Evolutionary conservation across 768 basidiomycete species (phyloP).

Genomic region (Rickenella mellea): DNA sequence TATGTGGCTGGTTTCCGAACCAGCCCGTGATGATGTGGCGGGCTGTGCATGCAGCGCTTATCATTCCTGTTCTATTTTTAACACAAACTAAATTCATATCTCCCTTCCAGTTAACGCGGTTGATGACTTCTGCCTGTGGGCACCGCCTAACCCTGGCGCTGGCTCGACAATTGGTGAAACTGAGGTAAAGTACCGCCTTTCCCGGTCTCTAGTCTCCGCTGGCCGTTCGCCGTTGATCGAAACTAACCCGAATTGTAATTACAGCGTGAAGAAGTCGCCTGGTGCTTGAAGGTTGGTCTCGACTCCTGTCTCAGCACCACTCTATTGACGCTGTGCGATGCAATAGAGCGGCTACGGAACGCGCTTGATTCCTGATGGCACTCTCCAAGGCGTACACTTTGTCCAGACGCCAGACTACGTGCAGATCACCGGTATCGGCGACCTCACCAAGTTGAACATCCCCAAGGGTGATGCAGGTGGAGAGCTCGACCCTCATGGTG

Average conservation of each 20-base stretch:
- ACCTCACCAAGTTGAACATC: constrained; percentile 32
- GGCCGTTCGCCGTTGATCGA: not conserved
- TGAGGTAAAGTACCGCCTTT: constrained; percentile 21
- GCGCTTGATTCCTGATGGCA: constrained; percentile 16
- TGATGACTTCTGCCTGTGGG: constrained; percentile 23
- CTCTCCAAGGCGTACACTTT: constrained; percentile 16
- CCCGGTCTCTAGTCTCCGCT: not conserved
- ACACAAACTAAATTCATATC: not conserved
- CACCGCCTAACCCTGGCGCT: constrained; percentile 7
- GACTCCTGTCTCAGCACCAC: constrained; percentile 4
- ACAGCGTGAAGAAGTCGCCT: constrained; percentile 25
- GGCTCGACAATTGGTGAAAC: constrained; percentile 18
- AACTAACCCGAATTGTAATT: not conserved
- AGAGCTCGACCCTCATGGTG: constrained; percentile 32
- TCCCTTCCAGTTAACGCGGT: constrained; percentile 40
- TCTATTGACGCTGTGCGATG: not conserved
- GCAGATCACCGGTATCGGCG: constrained; percentile 21
- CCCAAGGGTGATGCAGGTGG: constrained; percentile 26
- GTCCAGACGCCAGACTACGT: constrained; percentile 17
- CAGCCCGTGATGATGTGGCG: too few species aligned
- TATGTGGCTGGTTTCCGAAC: too few species aligned
- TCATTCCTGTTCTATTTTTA: too few species aligned
- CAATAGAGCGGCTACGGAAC: constrained; percentile 7
- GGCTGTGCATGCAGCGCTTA: too few species aligned
- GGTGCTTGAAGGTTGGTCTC: constrained; percentile 21